phyloP scores from a whole-genome alignment of 1,284 basidiomycete genomes.

The Rhodofomes roseus region DNA sequence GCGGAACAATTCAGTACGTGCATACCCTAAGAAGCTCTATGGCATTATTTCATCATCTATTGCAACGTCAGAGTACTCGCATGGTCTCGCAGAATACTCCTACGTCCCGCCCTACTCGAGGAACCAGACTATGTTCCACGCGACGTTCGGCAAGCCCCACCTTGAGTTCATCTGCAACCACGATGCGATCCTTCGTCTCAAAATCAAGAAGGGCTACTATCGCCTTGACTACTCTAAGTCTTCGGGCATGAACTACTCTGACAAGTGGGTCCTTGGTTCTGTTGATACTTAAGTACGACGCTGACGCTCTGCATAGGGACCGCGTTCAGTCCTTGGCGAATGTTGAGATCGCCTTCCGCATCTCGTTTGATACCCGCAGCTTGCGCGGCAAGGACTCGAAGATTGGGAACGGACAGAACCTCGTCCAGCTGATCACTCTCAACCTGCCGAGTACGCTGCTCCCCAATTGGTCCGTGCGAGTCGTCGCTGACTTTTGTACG shows the following conservation, averaged over 20 bases:
- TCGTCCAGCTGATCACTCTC: slow-evolving; percentile 7
- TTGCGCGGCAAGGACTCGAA: slow-evolving; percentile 8
- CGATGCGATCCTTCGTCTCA: slow-evolving; percentile 22
- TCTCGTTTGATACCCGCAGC: slow-evolving; percentile 1
- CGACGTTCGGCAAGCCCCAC: slow-evolving; percentile 19
- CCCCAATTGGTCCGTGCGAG: background rate
- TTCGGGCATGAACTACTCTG: slow-evolving; percentile 2
- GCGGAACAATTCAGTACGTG: slow-evolving; percentile 11
- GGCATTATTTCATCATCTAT: background rate
- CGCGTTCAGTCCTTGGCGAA: slow-evolving; percentile 3
- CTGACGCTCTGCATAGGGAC: slow-evolving; percentile 12
- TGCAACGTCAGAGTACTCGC: slow-evolving; percentile 11
- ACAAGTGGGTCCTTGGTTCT: slow-evolving; percentile 5
- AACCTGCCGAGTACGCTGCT: slow-evolving; percentile 7
- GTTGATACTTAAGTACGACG: no score
- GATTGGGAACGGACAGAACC: slow-evolving; percentile 10
- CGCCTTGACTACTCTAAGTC: slow-evolving; percentile 17
- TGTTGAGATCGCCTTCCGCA: slow-evolving; percentile 9
- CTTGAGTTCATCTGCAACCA: slow-evolving; percentile 30
- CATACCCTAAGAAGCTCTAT: background rate
- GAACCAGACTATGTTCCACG: slow-evolving; percentile 20
- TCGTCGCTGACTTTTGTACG: background rate
- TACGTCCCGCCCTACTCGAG: slow-evolving; percentile 9
- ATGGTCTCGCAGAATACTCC: slow-evolving; percentile 22
- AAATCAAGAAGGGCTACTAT: slow-evolving; percentile 22